Evolutionary conservation across 177 flowering plant species (phyloP), one percentile per base, ranked within the genome.

Genomic region (Vitis hybrid): DNA sequence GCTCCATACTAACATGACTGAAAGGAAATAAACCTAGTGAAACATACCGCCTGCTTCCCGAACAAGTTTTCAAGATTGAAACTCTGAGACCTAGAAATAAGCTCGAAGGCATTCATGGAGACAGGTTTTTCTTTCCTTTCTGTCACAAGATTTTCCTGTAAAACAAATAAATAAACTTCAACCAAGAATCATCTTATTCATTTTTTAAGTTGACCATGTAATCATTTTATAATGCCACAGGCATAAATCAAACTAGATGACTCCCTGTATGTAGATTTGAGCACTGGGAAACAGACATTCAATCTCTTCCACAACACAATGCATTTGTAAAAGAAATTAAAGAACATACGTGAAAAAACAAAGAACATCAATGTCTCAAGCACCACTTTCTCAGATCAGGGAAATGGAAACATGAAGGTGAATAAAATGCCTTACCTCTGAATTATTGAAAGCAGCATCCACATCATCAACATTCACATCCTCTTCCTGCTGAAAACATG

Each of bases 61-160:
- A 94, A 94, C 72, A 94, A 77, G 70, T 81, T 90, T 48, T 86
- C 93, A 46, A 94, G 93, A 77, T 82, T 88, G 76, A 91, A 87
- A 64, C 89, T 70, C 70, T 84, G 86, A 5, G 98, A 88, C 72
- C 85, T 83, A 10, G 92, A 87, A 64, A 94, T 91, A 40, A 94
- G 88, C 84, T 92, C 98, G 75, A 94, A 94, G 1, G 98, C 97
- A 75, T 92, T 92, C 98, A 94, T 88, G 12, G 92, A 83, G 54
- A 72, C 90, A 12, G 98, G 98, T 56, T 78, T 94, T 76, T 89
- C 97, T 76, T 84, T 88, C 84, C 78, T 91, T 78, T 90, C 98
- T 10, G 90, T 91, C 2, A 93, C 89, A 69, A 87, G 88, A 79
- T 83, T 60, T 74, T 91, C 92, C 95, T 90, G 83, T 76, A 78